Conservation (phyloP, 768 basidiomycete species). For the Pleurotus giganteus region DNA sequence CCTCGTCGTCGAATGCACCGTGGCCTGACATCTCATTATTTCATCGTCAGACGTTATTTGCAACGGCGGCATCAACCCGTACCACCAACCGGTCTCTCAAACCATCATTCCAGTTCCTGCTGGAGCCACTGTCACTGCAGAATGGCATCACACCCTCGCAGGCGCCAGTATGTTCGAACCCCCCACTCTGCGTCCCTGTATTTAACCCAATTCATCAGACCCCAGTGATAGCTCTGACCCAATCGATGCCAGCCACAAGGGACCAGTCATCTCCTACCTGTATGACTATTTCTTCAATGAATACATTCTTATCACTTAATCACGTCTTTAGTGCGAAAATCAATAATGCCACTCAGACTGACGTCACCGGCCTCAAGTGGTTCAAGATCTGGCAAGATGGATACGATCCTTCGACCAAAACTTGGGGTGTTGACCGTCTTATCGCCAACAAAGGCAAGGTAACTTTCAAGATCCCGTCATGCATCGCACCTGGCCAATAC, state of each 20-base stretch:
- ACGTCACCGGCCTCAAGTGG: conserved; percentile 51
- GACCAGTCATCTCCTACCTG: conserved; percentile 33
- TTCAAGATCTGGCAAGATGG: conserved; percentile 55
- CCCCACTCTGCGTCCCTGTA: background rate
- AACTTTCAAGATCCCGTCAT: conserved; percentile 42
- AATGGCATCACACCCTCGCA: conserved; percentile 49
- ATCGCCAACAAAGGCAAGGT: conserved; percentile 49
- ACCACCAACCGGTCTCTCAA: conserved; percentile 43
- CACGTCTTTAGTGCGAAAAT: conserved; percentile 37
- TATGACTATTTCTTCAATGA: conserved; percentile 12
- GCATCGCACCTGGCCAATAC: conserved; percentile 46
- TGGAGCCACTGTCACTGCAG: conserved; percentile 50
- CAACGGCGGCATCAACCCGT: conserved; percentile 60
- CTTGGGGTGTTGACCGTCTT: conserved; percentile 48
- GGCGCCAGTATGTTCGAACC: conserved; percentile 26
- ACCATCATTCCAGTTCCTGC: conserved; percentile 48
- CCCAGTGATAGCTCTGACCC: conserved; percentile 42
- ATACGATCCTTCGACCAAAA: conserved; percentile 20
- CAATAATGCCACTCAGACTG: conserved; percentile 40
- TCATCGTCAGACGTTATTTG: conserved; percentile 38
- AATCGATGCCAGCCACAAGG: conserved; percentile 48
- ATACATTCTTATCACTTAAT: background rate
- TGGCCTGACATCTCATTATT: background rate
- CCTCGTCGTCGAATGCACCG: background rate
- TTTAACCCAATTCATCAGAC: conserved; percentile 10